These are phyloP conservation scores for Cyberlindnera xylosilytica DNA, from an alignment of 805 yeast species.

Conservation along the genomic window DNA sequence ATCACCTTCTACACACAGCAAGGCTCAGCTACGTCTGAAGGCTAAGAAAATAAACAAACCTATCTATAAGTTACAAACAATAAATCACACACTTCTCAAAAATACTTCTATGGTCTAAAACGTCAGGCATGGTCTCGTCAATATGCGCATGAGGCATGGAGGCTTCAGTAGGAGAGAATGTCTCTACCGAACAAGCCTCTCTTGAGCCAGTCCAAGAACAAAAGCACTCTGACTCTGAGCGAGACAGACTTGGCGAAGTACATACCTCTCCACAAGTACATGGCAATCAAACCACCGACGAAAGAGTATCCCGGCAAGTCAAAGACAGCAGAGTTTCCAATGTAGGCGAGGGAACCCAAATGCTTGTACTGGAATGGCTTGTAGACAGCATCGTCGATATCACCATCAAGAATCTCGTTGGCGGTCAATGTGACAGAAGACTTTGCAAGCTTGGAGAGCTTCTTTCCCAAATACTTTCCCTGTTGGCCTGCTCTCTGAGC, in stretches of 20 bases:
- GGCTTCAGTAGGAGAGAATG: conserved; percentile 28
- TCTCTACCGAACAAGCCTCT: conserved; percentile 57
- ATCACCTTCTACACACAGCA: too few species aligned
- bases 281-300: conserved; percentile 65
- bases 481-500: conserved; percentile 75
- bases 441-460: conserved; percentile 50
- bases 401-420: conserved; percentile 48
- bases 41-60: too few species aligned
- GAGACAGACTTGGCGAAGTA: conserved; percentile 68
- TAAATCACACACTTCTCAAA: background rate
- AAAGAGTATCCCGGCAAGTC: conserved; percentile 59
- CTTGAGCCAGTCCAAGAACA: conserved; percentile 68
- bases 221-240: conserved; percentile 56
- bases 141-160: too few species aligned
- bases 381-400: conserved; percentile 51
- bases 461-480: conserved; percentile 62
- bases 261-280: conserved; percentile 71
- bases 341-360: conserved; percentile 64
- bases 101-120: background rate
- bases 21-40: too few species aligned
- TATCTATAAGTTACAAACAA: background rate
- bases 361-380: conserved; percentile 62
- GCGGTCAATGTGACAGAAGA: conserved; percentile 40
- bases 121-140: background rate
- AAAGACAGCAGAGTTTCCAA: conserved; percentile 69